A percentile compares a stretch with the other conserved stretches of the same genome.
Evolutionary conservation across 805 yeast species (phyloP).

Genomic region (Zygosaccharomyces pseudorouxii): DNA sequence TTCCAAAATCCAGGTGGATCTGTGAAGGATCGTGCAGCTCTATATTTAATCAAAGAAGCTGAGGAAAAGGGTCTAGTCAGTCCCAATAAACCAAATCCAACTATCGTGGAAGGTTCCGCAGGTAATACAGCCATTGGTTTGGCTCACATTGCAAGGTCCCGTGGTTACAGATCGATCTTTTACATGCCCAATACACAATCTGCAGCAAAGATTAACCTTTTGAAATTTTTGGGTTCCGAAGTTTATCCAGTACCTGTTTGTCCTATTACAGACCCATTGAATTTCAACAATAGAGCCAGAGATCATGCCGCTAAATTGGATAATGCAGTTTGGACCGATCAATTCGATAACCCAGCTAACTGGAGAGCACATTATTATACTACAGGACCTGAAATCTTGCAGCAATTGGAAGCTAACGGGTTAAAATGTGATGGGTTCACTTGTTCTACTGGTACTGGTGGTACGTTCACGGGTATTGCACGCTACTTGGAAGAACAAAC

Average conservation of each 20-base stretch:
- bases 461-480: slow-evolving; percentile 83
- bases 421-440: slow-evolving; percentile 72
- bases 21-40: slow-evolving; percentile 86
- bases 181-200: slow-evolving; percentile 92
- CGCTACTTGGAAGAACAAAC: slow-evolving; percentile 69
- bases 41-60: slow-evolving; percentile 72
- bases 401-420: slow-evolving; percentile 59
- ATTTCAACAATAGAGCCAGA: slow-evolving; percentile 82
- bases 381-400: slow-evolving; percentile 92
- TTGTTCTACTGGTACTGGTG: slow-evolving; percentile 91
- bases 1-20: slow-evolving; percentile 93
- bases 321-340: slow-evolving; percentile 91
- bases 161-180: slow-evolving; percentile 79
- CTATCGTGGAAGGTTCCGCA: slow-evolving; percentile 90
- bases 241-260: slow-evolving; percentile 87
- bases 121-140: slow-evolving; percentile 95
- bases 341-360: slow-evolving; percentile 84
- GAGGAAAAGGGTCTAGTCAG: slow-evolving; percentile 58
- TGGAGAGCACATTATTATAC: slow-evolving; percentile 84
- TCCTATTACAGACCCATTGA: slow-evolving; percentile 73
- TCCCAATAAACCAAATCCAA: slow-evolving; percentile 57
- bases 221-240: slow-evolving; percentile 75
- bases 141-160: slow-evolving; percentile 74
- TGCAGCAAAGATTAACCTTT: slow-evolving; percentile 68
- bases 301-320: slow-evolving; percentile 72